Conservation (phyloP, 345 rosid species). For the Crucihimalaya himalaica region DNA sequence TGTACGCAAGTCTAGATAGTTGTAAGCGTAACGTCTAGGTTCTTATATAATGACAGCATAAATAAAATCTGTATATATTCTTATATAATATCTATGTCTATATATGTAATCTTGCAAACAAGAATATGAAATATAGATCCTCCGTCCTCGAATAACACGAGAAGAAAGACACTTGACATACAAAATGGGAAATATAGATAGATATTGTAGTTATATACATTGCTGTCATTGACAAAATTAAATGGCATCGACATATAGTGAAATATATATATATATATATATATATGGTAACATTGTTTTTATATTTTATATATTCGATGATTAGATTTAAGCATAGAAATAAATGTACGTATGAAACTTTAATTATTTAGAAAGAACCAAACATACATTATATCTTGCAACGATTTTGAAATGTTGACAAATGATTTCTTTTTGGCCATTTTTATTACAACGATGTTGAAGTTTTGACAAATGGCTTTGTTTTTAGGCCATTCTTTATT, state of each 20-base stretch:
- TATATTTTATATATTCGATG: not conserved
- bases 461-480: slow-evolving; percentile 9
- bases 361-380: not conserved
- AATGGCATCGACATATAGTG: not conserved
- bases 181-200: not conserved
- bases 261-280: not conserved
- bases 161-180: slow-evolving; percentile 10
- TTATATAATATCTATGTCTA: too few species aligned
- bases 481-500: not conserved
- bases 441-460: slow-evolving; percentile 15
- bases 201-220: not conserved
- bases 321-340: not conserved
- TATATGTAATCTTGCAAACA: not conserved
- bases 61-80: too few species aligned
- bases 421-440: not conserved
- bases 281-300: not conserved
- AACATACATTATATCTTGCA: not conserved
- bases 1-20: too few species aligned
- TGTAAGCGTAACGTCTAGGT: too few species aligned
- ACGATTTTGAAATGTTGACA: slow-evolving; percentile 11
- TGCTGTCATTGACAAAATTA: slow-evolving; percentile 24
- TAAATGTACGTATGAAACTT: not conserved
- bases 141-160: slow-evolving; percentile 27
- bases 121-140: slow-evolving; percentile 1
- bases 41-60: too few species aligned